These are phyloP conservation scores for Blastomyces silverae DNA, from an alignment of 2,329 filamentous ascomycete genomes.

Conservation along the genomic window DNA sequence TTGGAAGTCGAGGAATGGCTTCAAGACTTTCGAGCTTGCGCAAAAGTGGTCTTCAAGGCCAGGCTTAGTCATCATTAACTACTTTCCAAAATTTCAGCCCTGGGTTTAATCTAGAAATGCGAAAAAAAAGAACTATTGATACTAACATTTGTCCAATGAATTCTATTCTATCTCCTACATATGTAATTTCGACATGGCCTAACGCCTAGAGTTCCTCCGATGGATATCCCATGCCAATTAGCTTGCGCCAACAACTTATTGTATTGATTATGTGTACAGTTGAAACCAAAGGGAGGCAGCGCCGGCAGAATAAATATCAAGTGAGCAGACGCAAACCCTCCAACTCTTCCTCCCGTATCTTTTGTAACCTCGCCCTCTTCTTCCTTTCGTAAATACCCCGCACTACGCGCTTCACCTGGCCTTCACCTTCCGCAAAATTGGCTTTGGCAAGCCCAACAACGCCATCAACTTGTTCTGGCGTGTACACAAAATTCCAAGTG, in stretches of 20 bases:
- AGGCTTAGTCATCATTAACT: conserved; percentile 12
- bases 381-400: conserved; percentile 90
- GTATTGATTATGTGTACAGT: background rate
- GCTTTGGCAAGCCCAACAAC: conserved; percentile 75
- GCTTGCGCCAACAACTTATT: background rate
- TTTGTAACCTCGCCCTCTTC: conserved; percentile 56
- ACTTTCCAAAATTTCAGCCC: too few species aligned
- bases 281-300: too few species aligned
- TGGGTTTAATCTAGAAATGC: background rate
- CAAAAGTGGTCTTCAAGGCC: background rate
- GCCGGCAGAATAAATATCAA: background rate
- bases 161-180: background rate
- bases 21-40: background rate
- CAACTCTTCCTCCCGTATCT: conserved; percentile 21
- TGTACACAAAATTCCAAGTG: conserved; percentile 98
- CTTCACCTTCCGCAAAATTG: conserved; percentile 78
- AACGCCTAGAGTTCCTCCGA: background rate
- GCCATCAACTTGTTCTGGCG: conserved; percentile 77
- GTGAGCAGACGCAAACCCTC: background rate
- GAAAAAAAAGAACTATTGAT: too few species aligned
- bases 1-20: conserved; percentile 6
- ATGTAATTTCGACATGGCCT: background rate
- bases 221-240: background rate
- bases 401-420: conserved; percentile 70
- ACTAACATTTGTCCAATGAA: background rate